These are phyloP conservation scores for Mycena capillaripes DNA, from an alignment of 768 basidiomycete genomes.

Conservation along the genomic window DNA sequence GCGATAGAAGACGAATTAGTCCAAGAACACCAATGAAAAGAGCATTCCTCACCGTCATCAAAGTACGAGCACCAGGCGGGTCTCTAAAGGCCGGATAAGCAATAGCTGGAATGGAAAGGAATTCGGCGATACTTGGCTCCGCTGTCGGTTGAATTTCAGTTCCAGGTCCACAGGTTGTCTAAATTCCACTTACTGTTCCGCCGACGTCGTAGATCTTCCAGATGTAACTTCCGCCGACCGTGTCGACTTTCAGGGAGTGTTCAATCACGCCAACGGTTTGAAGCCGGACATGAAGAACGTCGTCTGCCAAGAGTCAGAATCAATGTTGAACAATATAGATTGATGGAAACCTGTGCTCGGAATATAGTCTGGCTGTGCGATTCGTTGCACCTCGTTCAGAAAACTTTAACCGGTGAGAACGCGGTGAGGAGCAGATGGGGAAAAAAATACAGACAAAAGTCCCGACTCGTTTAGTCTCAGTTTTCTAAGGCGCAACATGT, in stretches of 20 bases:
- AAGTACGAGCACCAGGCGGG: slow-evolving; percentile 90
- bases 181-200: slow-evolving; percentile 71
- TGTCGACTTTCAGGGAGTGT: slow-evolving; percentile 77
- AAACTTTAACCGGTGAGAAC: slow-evolving; percentile 62
- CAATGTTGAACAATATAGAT: background rate
- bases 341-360: slow-evolving; percentile 71
- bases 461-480: slow-evolving; percentile 83
- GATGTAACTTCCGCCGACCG: slow-evolving; percentile 73
- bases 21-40: background rate
- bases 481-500: slow-evolving; percentile 68
- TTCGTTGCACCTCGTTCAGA: slow-evolving; percentile 72
- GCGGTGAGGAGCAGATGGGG: slow-evolving; percentile 12
- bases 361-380: slow-evolving; percentile 77
- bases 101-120: slow-evolving; percentile 22
- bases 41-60: slow-evolving; percentile 73
- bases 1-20: slow-evolving; percentile 11
- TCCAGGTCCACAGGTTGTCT: slow-evolving; percentile 6
- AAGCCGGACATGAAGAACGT: slow-evolving; percentile 83
- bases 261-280: slow-evolving; percentile 87
- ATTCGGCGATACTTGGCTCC: slow-evolving; percentile 64
- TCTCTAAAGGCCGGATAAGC: slow-evolving; percentile 58
- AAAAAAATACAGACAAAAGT: slow-evolving; percentile 64
- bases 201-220: slow-evolving; percentile 91
- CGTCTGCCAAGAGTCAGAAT: slow-evolving; percentile 59
- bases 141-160: slow-evolving; percentile 51